These are phyloP conservation scores for Begonia loranthoides DNA, from an alignment of 306 rosid genomes.

Conservation along the genomic window DNA sequence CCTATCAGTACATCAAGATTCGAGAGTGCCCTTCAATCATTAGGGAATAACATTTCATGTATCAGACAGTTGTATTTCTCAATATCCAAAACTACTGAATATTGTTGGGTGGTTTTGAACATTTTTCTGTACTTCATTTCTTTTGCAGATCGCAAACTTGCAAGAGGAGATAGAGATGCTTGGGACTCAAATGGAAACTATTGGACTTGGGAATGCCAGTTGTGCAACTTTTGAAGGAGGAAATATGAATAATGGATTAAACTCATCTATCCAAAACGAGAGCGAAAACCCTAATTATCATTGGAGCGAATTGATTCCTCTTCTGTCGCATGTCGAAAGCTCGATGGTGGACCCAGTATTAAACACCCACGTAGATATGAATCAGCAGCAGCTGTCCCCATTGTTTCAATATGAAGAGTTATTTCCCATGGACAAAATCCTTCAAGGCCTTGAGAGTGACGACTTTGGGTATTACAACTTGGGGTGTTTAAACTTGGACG, in stretches of 20 bases:
- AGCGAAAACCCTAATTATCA: conserved; percentile 18
- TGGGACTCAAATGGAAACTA: conserved; percentile 35
- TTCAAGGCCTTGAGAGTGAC: neutral
- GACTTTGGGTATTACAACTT: neutral
- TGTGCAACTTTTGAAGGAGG: conserved; percentile 23
- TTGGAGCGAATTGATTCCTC: conserved; percentile 13
- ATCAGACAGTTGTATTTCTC: no score
- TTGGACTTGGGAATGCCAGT: conserved; percentile 12
- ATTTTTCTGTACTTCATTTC: neutral
- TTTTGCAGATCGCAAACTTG: conserved; percentile 53
- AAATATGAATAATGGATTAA: conserved; percentile 16
- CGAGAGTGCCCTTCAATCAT: no score
- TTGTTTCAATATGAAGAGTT: neutral
- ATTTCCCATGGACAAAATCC: neutral
- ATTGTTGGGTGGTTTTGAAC: no score
- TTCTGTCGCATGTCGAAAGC: neutral
- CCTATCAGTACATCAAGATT: no score
- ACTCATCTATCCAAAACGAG: conserved; percentile 23
- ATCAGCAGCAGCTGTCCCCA: neutral
- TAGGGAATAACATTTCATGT: no score
- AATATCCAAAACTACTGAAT: no score
- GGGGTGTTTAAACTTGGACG: no score
- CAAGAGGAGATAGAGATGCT: conserved; percentile 80
- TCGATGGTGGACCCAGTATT: neutral
- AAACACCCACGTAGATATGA: neutral